Conservation (phyloP, 2,329 filamentous ascomycete genomes). For the Colletotrichum sansevieriae region DNA sequence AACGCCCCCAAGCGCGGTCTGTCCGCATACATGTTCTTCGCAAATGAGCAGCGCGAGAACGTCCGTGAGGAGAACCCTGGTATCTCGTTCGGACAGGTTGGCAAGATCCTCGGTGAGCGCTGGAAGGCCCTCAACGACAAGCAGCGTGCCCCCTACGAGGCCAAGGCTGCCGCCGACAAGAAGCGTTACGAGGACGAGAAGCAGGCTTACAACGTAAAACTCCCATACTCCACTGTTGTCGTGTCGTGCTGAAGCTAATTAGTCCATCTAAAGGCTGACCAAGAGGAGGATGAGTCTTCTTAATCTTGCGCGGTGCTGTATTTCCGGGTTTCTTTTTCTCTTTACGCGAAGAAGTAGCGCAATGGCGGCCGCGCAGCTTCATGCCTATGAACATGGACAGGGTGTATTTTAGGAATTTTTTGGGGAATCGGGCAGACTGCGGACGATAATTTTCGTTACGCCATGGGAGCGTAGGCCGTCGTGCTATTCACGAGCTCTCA, state of each 20-base stretch:
- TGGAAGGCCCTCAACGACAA: constrained; percentile 98
- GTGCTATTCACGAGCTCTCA: no score
- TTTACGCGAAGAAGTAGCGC: constrained; percentile 6
- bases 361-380: no score
- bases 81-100: constrained; percentile 97
- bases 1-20: constrained; percentile 99
- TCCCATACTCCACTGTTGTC: not conserved
- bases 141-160: constrained; percentile 93
- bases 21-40: constrained; percentile 99
- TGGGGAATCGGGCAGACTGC: no score
- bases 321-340: constrained; percentile 28
- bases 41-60: constrained; percentile 98
- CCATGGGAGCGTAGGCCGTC: no score
- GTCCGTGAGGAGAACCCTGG: constrained; percentile 98
- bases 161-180: constrained; percentile 97
- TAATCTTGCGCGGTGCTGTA: constrained; percentile 45
- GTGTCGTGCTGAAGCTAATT: constrained; percentile 47
- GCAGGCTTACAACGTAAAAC: constrained; percentile 87
- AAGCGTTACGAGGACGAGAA: constrained; percentile 99
- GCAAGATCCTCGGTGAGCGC: constrained; percentile 97
- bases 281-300: constrained; percentile 67
- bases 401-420: no score
- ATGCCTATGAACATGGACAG: no score
- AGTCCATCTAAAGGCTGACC: constrained; percentile 63
- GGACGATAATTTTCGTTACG: no score